phyloP scores from a whole-genome alignment of 768 basidiomycete species.

The Lepiota venenata region DNA sequence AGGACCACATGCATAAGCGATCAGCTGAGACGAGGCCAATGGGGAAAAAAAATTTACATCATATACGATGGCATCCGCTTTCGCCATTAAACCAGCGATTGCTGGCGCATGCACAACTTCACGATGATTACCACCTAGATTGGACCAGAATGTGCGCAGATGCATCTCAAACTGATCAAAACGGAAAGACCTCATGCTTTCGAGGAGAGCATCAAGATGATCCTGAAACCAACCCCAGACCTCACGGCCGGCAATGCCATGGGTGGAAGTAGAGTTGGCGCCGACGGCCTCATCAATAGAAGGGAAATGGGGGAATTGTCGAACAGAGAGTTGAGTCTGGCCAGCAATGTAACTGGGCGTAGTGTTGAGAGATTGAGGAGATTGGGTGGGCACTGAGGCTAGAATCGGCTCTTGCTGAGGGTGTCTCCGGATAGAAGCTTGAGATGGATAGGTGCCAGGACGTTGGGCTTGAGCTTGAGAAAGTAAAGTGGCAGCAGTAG shows the following conservation, averaged over 20 bases:
- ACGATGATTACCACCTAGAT: constrained; percentile 67
- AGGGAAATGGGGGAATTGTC: constrained; percentile 78
- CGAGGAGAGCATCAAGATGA: constrained; percentile 80
- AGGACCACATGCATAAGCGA: constrained; percentile 16
- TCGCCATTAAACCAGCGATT: constrained; percentile 84
- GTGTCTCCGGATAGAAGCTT: constrained; percentile 77
- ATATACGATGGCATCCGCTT: constrained; percentile 87
- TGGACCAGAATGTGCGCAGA: constrained; percentile 83
- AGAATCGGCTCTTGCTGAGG: constrained; percentile 55
- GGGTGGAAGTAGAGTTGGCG: constrained; percentile 67
- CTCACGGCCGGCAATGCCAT: constrained; percentile 77
- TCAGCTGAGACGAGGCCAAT: not conserved
- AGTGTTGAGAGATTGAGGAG: constrained; percentile 48
- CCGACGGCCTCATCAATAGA: constrained; percentile 84
- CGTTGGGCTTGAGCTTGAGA: constrained; percentile 75
- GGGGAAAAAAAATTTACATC: constrained; percentile 57
- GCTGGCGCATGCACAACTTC: constrained; percentile 88
- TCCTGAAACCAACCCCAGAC: constrained; percentile 94
- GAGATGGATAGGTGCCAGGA: constrained; percentile 56
- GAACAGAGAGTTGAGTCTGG: constrained; percentile 60
- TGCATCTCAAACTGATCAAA: constrained; percentile 92
- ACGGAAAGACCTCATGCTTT: constrained; percentile 71
- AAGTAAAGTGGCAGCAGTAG: constrained; percentile 72
- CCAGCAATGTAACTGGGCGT: constrained; percentile 42
- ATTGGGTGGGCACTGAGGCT: constrained; percentile 46